Evolutionary conservation across 441 rosid species (phyloP).

Genomic region (Biscutella auriculata): DNA sequence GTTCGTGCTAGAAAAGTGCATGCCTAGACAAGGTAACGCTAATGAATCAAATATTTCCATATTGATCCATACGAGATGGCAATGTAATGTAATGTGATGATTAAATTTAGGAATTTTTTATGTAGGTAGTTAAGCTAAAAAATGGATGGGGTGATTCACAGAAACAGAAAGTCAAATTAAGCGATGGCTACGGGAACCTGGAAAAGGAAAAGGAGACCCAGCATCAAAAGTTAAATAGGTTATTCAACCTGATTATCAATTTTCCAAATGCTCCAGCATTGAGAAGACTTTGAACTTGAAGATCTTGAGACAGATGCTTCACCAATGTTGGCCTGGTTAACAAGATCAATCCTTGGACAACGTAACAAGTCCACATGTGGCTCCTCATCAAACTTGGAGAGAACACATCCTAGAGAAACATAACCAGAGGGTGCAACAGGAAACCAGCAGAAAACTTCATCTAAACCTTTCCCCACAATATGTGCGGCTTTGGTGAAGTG

Average conservation of each 20-base stretch:
- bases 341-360: constrained; percentile 94
- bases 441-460: constrained; percentile 92
- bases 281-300: constrained; percentile 63
- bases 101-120: too few species aligned
- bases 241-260: constrained; percentile 86
- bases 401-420: constrained; percentile 88
- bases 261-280: constrained; percentile 97
- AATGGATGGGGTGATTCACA: not conserved
- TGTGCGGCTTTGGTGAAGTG: constrained; percentile 85
- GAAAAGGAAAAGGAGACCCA: not conserved
- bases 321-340: constrained; percentile 67
- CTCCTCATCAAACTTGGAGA: constrained; percentile 65
- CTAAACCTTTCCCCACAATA: constrained; percentile 73
- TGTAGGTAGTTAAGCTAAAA: constrained; percentile 9
- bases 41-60: too few species aligned
- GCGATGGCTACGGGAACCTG: not conserved
- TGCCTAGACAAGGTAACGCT: constrained; percentile 69
- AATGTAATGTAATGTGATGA: too few species aligned
- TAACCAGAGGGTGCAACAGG: constrained; percentile 98
- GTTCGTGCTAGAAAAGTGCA: constrained; percentile 92
- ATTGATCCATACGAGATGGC: too few species aligned
- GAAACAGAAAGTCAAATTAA: not conserved
- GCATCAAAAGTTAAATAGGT: constrained; percentile 7
- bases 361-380: constrained; percentile 58
- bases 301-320: constrained; percentile 79